Percentiles rank a stretch among this genome's conserved stretches.
These are phyloP conservation scores for Penicillium maclennaniae DNA, from an alignment of 495 filamentous ascomycete genomes.

Conservation along the genomic window DNA sequence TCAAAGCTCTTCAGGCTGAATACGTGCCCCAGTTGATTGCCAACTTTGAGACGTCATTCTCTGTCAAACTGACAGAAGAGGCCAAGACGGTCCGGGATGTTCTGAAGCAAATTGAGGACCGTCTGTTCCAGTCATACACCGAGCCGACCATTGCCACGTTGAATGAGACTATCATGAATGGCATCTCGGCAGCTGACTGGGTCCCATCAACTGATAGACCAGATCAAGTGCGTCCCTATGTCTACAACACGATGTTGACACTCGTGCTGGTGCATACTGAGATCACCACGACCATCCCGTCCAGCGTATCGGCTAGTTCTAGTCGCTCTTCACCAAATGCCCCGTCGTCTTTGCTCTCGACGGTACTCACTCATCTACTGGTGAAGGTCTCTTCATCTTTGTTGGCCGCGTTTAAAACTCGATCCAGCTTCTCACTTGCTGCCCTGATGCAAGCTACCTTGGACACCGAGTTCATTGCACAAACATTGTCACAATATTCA, in stretches of 20 bases:
- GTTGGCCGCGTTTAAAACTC: conserved; percentile 63
- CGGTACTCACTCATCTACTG: conserved; percentile 75
- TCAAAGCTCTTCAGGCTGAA: conserved; percentile 71
- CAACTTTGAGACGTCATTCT: conserved; percentile 86
- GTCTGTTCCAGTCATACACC: conserved; percentile 88
- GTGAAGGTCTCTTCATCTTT: conserved; percentile 70
- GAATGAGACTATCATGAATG: conserved; percentile 60
- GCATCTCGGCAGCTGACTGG: conserved; percentile 70
- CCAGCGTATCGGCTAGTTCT: conserved; percentile 27
- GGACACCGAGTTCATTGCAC: conserved; percentile 93
- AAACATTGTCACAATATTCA: conserved; percentile 83
- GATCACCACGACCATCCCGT: conserved; percentile 69
- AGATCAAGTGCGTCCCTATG: conserved; percentile 74
- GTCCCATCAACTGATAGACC: conserved; percentile 60
- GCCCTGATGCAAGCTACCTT: conserved; percentile 93
- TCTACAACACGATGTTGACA: conserved; percentile 76
- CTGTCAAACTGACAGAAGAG: conserved; percentile 87
- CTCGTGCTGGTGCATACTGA: conserved; percentile 91
- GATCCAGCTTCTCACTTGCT: conserved; percentile 65
- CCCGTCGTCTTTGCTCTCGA: conserved; percentile 56
- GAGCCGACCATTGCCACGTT: conserved; percentile 62
- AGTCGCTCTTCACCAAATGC: conserved; percentile 40
- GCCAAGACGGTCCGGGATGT: conserved; percentile 84
- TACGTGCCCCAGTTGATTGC: conserved; percentile 77
- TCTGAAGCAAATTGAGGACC: conserved; percentile 79